Conservation (phyloP, 2,329 filamentous ascomycete genomes). For the Colletotrichum graminicola region DNA sequence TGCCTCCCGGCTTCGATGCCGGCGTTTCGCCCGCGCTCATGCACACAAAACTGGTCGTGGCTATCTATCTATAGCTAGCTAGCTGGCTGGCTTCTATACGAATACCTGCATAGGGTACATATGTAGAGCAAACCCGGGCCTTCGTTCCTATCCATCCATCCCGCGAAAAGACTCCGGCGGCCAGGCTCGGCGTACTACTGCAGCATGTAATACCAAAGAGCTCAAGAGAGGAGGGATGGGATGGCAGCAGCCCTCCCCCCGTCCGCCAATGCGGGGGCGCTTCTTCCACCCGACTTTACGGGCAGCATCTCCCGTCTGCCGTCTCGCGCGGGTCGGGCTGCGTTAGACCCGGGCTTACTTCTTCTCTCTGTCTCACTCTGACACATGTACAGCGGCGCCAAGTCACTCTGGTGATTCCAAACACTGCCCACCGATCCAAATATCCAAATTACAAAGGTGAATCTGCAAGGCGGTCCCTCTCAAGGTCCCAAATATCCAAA, state of each 20-base stretch:
- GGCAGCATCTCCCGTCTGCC: slow-evolving; percentile 17
- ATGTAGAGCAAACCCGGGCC: neutral
- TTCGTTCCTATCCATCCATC: slow-evolving; percentile 5
- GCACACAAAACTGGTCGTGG: slow-evolving; percentile 23
- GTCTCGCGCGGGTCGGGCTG: neutral
- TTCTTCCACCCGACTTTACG: slow-evolving; percentile 10
- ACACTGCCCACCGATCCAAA: neutral
- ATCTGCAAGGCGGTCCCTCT: too few relatives aligned
- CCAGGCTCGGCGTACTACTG: neutral
- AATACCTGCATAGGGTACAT: too few relatives aligned
- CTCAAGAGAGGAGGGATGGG: neutral
- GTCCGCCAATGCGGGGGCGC: slow-evolving; percentile 25
- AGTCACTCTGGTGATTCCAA: neutral
- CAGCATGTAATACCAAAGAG: too few relatives aligned
- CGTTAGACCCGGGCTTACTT: neutral
- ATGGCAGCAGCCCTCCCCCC: slow-evolving; percentile 5
- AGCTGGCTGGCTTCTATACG: neutral
- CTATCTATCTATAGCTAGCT: too few relatives aligned
- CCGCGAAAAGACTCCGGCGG: slow-evolving; percentile 35
- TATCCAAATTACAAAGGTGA: too few relatives aligned
- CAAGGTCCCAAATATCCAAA: neutral
- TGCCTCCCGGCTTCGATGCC: slow-evolving; percentile 23
- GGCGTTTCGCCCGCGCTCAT: slow-evolving; percentile 21
- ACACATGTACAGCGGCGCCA: neutral
- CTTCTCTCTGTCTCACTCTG: too few relatives aligned